Evolutionary conservation across 306 rosid genomes (phyloP).

Genomic region (Dicorynia guianensis): DNA sequence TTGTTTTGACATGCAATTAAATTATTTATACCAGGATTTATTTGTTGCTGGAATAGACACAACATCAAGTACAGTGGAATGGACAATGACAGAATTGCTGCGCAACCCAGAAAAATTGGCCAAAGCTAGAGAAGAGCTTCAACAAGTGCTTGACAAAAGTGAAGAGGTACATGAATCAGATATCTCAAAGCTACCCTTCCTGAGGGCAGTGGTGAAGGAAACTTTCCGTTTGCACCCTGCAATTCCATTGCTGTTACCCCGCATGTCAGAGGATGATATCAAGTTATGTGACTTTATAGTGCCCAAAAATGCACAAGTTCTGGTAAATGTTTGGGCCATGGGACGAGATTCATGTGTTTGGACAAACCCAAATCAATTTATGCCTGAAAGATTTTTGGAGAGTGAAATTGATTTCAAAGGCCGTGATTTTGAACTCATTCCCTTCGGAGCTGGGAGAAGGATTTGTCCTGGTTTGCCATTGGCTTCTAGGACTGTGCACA

Average conservation of each 20-base stretch:
- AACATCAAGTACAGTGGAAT: too few relatives aligned
- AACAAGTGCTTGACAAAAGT: too few relatives aligned
- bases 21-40: too few relatives aligned
- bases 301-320: constrained; percentile 32
- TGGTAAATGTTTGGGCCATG: constrained; percentile 41
- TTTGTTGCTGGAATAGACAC: too few relatives aligned
- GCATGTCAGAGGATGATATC: not conserved
- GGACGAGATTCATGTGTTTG: constrained; percentile 40
- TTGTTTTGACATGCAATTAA: too few relatives aligned
- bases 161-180: too few relatives aligned
- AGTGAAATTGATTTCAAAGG: constrained; percentile 41
- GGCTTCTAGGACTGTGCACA: not conserved
- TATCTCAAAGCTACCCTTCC: too few relatives aligned
- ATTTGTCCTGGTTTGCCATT: constrained; percentile 35
- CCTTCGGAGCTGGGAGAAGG: constrained; percentile 38
- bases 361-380: constrained; percentile 39
- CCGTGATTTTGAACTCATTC: constrained; percentile 20
- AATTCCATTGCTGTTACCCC: constrained; percentile 3
- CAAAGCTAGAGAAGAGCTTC: too few relatives aligned
- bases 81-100: too few relatives aligned
- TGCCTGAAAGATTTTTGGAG: constrained; percentile 42
- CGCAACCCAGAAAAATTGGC: too few relatives aligned
- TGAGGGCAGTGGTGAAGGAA: too few relatives aligned
- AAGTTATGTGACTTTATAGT: constrained; percentile 21
- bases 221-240: too few relatives aligned